Evolutionary conservation across 2,329 filamentous ascomycete species (phyloP).

Genomic region (Capronia americana): DNA sequence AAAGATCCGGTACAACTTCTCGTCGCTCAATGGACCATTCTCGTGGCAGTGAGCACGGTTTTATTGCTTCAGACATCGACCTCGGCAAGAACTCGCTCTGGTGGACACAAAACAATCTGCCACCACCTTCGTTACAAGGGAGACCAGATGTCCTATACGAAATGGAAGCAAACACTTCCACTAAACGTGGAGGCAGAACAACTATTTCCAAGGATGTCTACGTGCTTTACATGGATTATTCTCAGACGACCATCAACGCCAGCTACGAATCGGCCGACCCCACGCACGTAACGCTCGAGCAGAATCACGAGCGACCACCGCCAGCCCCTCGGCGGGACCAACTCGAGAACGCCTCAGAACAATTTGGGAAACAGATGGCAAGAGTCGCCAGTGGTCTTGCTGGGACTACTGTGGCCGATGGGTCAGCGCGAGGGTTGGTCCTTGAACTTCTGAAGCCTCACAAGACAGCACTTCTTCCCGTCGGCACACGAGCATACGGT

Average conservation of each 20-base stretch:
- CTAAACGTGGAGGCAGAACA: conserved; percentile 72
- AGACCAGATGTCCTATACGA: conserved; percentile 85
- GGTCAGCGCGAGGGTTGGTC: conserved; percentile 78
- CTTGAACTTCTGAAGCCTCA: conserved; percentile 77
- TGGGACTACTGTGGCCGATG: conserved; percentile 76
- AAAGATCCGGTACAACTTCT: conserved; percentile 56
- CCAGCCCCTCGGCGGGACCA: conserved; percentile 86
- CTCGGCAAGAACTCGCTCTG: conserved; percentile 75
- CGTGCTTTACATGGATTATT: conserved; percentile 94
- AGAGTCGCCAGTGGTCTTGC: conserved; percentile 76
- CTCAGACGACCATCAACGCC: conserved; percentile 85
- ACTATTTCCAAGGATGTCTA: conserved; percentile 80
- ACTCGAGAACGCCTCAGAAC: conserved; percentile 82
- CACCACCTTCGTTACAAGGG: conserved; percentile 81
- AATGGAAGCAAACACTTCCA: conserved; percentile 75
- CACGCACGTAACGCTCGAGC: conserved; percentile 75
- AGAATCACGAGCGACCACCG: conserved; percentile 85
- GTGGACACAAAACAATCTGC: conserved; percentile 82
- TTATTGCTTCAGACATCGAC: conserved; percentile 87
- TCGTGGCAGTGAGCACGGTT: conserved; percentile 77
- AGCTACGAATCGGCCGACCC: conserved; percentile 78
- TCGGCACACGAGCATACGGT: conserved; percentile 89
- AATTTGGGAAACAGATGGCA: conserved; percentile 79
- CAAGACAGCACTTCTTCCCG: conserved; percentile 75
- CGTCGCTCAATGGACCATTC: conserved; percentile 76